phyloP scores from a whole-genome alignment of 192 early-diverging fungal species.

The Backusella tuberculispora region DNA sequence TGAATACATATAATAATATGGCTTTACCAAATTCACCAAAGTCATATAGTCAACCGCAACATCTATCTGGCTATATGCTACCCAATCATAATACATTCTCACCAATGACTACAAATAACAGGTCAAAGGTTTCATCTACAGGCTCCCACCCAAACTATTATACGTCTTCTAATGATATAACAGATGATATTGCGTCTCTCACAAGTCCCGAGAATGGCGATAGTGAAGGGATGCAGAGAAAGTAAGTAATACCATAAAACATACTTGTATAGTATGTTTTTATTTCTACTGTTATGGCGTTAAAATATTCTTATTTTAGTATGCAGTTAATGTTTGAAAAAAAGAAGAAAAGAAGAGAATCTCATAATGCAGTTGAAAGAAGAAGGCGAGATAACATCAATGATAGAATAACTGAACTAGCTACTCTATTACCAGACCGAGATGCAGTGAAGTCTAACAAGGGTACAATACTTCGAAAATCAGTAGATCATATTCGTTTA shows the following conservation, averaged over 20 bases:
- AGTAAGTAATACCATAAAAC: conserved; percentile 22
- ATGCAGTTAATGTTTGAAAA: conserved; percentile 69
- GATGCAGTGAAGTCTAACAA: conserved; percentile 87
- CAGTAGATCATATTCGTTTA: conserved; percentile 85
- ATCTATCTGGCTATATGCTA: background rate
- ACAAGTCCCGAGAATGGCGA: conserved; percentile 24
- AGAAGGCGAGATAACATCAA: conserved; percentile 97
- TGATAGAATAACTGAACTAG: conserved; percentile 93
- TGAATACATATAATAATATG: conserved; percentile 6
- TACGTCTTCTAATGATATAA: conserved; percentile 7
- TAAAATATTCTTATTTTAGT: conserved; percentile 23
- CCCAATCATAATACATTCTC: background rate
- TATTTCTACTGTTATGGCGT: background rate
- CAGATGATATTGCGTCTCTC: conserved; percentile 14
- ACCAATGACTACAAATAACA: background rate
- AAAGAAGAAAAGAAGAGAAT: conserved; percentile 89
- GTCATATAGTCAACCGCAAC: conserved; percentile 6
- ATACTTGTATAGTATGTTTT: background rate
- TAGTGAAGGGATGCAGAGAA: conserved; percentile 27
- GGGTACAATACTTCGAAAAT: conserved; percentile 89
- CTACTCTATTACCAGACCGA: conserved; percentile 80
- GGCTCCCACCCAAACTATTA: background rate
- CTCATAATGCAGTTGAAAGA: conserved; percentile 97
- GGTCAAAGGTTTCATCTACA: background rate
- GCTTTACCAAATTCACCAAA: background rate